Percentiles rank a stretch among this genome's conserved stretches.
Evolutionary conservation across 176 grass and related monocot genomes (phyloP).

Genomic region (Alopecurus myosuroides): DNA sequence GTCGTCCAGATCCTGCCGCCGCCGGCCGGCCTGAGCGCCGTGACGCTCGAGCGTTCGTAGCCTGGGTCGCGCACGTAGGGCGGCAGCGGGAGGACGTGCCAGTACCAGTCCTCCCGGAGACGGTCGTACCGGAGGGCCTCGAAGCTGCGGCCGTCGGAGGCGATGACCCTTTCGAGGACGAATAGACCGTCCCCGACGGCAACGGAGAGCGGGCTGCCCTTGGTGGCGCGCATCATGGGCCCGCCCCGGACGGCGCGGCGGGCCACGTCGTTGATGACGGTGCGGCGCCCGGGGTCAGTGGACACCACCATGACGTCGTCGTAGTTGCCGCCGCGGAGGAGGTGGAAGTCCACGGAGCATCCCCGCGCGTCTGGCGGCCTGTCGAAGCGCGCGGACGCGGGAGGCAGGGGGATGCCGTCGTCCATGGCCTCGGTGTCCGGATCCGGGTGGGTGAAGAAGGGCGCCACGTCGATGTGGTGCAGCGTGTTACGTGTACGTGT

Average conservation of each 20-base stretch:
- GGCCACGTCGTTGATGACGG: background rate
- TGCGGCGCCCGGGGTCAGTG: background rate
- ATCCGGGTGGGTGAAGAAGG: background rate
- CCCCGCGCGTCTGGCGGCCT: background rate
- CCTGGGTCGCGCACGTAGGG: background rate
- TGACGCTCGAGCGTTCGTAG: background rate
- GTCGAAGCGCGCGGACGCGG: background rate
- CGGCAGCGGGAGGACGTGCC: background rate
- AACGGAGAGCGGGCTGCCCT: background rate
- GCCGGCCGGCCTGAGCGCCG: background rate
- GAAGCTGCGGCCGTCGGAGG: background rate
- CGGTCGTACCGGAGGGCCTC: background rate
- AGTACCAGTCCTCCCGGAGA: background rate
- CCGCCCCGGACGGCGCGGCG: background rate
- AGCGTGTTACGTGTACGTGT: background rate
- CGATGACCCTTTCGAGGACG: background rate
- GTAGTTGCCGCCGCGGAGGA: background rate
- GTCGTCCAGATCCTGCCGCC: background rate
- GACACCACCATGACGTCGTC: background rate
- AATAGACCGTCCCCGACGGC: background rate
- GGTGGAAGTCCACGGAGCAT: background rate
- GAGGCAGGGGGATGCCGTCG: background rate
- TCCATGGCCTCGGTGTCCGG: background rate
- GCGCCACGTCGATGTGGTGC: constrained; percentile 5
- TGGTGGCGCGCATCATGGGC: background rate